Evolutionary conservation across 208 protist species (phyloP).

Genomic region (Crithidia acanthocephali): DNA sequence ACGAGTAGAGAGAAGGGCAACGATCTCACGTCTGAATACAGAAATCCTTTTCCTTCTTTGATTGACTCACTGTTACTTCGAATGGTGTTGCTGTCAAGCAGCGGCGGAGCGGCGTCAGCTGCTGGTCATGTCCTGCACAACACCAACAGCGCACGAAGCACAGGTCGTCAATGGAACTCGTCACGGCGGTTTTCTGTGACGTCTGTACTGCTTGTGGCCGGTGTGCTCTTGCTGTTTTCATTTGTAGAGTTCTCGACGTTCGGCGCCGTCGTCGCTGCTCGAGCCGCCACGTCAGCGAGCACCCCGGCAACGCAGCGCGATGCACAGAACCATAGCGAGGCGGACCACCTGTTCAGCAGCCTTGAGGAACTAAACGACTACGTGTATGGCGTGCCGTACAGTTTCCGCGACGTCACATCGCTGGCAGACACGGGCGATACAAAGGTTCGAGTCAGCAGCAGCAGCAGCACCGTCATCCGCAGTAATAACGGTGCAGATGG

Average conservation of each 20-base stretch:
- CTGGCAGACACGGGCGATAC: not conserved
- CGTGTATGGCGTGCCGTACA: conserved; percentile 13
- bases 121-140: not conserved
- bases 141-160: too few relatives aligned
- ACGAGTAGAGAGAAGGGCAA: too few relatives aligned
- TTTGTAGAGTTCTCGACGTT: not conserved
- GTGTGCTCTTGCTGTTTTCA: not conserved
- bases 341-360: conserved; percentile 14
- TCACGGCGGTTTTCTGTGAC: not conserved
- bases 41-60: too few relatives aligned
- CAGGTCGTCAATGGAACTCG: too few relatives aligned
- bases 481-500: not conserved
- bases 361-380: conserved; percentile 21
- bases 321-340: not conserved
- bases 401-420: not conserved
- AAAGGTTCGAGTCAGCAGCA: not conserved
- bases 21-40: too few relatives aligned
- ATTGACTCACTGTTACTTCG: too few relatives aligned
- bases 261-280: not conserved
- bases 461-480: not conserved
- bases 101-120: not conserved
- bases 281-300: not conserved
- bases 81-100: not conserved
- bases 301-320: not conserved
- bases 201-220: not conserved